Base-by-base conservation (phyloP, 768 basidiomycete species). In the Coprinopsis sp. region DNA sequence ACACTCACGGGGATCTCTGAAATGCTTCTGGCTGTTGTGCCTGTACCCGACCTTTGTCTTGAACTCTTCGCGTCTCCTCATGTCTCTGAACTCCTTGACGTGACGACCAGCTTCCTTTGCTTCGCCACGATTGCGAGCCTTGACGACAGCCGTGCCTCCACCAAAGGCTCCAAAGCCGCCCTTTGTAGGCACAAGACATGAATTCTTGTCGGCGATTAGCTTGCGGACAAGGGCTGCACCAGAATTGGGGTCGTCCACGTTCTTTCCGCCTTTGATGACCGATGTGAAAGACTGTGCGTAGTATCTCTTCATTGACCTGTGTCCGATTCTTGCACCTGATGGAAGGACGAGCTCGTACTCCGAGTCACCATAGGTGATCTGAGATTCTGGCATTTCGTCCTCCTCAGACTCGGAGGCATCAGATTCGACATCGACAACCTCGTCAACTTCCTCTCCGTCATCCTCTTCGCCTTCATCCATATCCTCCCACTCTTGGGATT, bases 121-220 rank as follows among this genome's bases (percentile, higher is more conserved):
- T 68, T 98, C 95, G 2, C 96, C 96, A n/a, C 76, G 77, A 69
- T 98, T 98, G 42, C 91, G 76, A 18, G 92, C 95, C 62, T 85
- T 90, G 51, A 97, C 78, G 8, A 93, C 86, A 25, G 91, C 79
- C 6, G 78, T 83, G 1, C 91, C 92, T 8, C 67, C 67, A 2
- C 94, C 94, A 58, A 75, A 93, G 2, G 90, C 91, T 21, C 94
- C 93, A 51, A 82, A 91, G 1, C 89, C 93, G 29, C 90, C 93
- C 55, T 75, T 84, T 11, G 81, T 69, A 0, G 95, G 91, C 2
- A 99, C 83, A 33, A 98, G 73, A 0, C 85, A 87, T 0, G 84
- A 80, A 56, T 91, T 84, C 59, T 87, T 91, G 62, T 94, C 91
- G 1, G 80, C 78, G 8, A 95, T 69, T 23, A 91, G 70, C 43